These are phyloP conservation scores for Verticillium longisporum DNA, from an alignment of 2,329 filamentous ascomycete genomes.

Conservation along the genomic window DNA sequence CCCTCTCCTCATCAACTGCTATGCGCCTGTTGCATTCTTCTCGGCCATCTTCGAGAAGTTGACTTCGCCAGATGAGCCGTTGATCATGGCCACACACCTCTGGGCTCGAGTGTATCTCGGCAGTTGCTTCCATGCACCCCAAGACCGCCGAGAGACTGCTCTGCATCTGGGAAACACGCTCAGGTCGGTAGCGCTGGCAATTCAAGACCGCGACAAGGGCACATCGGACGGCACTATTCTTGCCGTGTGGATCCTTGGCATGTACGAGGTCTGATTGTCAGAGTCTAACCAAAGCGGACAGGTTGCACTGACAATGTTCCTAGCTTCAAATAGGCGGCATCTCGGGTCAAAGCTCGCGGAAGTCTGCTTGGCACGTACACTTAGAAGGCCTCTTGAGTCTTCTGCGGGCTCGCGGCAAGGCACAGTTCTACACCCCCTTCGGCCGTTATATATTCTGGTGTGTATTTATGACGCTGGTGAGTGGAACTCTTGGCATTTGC, in stretches of 20 bases:
- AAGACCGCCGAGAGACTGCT: conserved; percentile 23
- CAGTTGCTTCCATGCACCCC: conserved; percentile 24
- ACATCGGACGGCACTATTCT: conserved; percentile 26
- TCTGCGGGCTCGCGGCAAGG: conserved; percentile 24
- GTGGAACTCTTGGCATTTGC: conserved; percentile 8
- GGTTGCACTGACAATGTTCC: background rate
- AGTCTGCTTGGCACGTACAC: conserved; percentile 30
- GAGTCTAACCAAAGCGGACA: background rate
- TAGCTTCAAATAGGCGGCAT: conserved; percentile 31
- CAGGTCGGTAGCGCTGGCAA: conserved; percentile 28
- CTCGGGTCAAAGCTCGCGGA: conserved; percentile 10
- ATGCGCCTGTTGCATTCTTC: conserved; percentile 26
- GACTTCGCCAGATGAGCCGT: conserved; percentile 18
- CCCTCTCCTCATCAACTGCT: conserved; percentile 30
- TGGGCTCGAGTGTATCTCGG: conserved; percentile 32
- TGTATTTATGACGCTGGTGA: conserved; percentile 28
- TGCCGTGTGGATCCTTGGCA: conserved; percentile 31
- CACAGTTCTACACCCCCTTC: conserved; percentile 13
- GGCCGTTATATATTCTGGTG: conserved; percentile 29
- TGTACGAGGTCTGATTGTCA: conserved; percentile 25
- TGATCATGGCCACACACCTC: conserved; percentile 31
- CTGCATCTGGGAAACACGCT: conserved; percentile 28
- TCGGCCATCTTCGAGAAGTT: conserved; percentile 18
- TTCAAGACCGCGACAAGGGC: conserved; percentile 19
- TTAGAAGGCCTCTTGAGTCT: conserved; percentile 27